Percentiles rank a stretch among this genome's conserved stretches.
phyloP scores from a whole-genome alignment of 768 basidiomycete genomes.

The Heimioporus sp. region DNA sequence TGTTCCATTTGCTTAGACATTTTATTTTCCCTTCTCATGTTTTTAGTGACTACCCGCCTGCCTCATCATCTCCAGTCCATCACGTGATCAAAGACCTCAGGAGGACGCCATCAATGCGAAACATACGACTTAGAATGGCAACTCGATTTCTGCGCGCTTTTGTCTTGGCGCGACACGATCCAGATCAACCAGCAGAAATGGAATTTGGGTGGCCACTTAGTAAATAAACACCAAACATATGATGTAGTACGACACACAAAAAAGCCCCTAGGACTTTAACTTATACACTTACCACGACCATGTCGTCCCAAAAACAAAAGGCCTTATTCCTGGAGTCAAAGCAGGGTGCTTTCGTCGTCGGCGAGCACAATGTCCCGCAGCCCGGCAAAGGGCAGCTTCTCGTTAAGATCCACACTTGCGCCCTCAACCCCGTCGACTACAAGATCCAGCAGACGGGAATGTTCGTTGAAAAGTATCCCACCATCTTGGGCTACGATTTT shows the following conservation, averaged over 20 bases:
- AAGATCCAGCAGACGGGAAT: conserved; percentile 32
- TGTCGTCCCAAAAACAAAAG: conserved; percentile 28
- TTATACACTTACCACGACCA: conserved; percentile 13
- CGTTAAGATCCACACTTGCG: conserved; percentile 37
- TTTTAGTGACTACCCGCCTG: conserved; percentile 23
- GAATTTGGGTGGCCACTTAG: conserved; percentile 31
- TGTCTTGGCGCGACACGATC: conserved; percentile 29
- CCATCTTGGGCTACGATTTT: conserved; percentile 34
- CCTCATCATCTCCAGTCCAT: conserved; percentile 13
- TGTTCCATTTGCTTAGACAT: conserved; percentile 23
- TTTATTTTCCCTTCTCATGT: conserved; percentile 15
- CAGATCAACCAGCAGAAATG: conserved; percentile 24
- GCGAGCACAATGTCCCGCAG: conserved; percentile 23
- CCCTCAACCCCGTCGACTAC: conserved; percentile 49
- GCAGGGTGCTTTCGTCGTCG: conserved; percentile 30
- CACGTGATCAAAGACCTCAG: conserved; percentile 25
- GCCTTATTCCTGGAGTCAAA: conserved; percentile 26
- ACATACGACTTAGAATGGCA: conserved; percentile 30
- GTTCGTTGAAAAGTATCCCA: conserved; percentile 35
- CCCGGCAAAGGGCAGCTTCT: conserved; percentile 41
- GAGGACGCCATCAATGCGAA: conserved; percentile 31
- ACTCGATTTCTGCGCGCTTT: conserved; percentile 30
- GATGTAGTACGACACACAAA: conserved; percentile 12
- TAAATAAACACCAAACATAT: conserved; percentile 23
- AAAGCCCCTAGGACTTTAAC: conserved; percentile 5